Evolutionary conservation across 768 basidiomycete genomes (phyloP), one percentile per base, ranked within the genome.

Genomic region (Pleurotus eryngii): DNA sequence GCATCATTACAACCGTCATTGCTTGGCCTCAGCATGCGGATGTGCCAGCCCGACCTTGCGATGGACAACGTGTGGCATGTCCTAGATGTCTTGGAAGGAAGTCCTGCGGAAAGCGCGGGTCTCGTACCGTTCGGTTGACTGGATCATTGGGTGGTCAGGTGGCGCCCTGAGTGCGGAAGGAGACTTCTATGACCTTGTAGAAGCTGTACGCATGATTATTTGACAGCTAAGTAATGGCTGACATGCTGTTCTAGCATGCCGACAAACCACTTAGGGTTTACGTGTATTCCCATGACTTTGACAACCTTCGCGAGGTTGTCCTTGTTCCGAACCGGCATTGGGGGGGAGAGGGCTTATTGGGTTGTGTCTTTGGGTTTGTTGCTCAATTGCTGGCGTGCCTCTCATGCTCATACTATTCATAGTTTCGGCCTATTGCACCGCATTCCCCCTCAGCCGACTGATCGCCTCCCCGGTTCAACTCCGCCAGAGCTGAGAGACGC

Each of bases 21-120:
- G n/a, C 80, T 99, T 22, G 97, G 97, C 0, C 78, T 99, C 5
- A 94, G 90, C 65, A 87, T 98, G 84, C 84, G 96, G 18, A 82
- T 98, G 67, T 99, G 97, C 67, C 84, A 91, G 68, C 95, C 96
- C 3, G 88, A 92, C 64, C 79, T 83, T 50, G 90, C 96, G 14
- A 76, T 92, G 17, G 94, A 98, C 66, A 92, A 90, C 61, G 95
- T 99, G 4, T 99, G 97, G 95, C 97, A 98, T 71, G 94, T 99
- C 40, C 78, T 99, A 46, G 97, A 99, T 67, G 94, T 99, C 12
- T 74, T 96, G 40, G 96, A 99, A 70, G 96, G 94, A 18, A 92
- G 89, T 60, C 97, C 97, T 5, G 97, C 96, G 7, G 95, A 98
- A 76, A 92, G 89, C 65, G 94, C 95, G 5, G 96, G 95, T 2